Evolutionary conservation across 2,329 filamentous ascomycete genomes (phyloP).

Genomic region (Rhinocladiella mackenziei): DNA sequence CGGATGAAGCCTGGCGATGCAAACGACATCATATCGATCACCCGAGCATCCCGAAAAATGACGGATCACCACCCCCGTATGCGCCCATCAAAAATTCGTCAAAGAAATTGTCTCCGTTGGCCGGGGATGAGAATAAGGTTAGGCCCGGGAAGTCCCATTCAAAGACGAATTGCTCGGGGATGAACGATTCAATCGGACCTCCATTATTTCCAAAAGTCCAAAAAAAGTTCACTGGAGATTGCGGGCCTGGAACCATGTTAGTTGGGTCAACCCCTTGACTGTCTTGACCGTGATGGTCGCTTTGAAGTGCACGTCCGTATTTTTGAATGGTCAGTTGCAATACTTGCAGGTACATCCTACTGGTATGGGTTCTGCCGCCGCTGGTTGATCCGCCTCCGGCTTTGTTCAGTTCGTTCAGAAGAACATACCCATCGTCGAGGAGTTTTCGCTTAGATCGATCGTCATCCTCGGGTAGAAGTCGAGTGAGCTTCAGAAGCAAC

Average conservation of each 20-base stretch:
- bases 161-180: slow-evolving; percentile 54
- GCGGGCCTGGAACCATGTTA: slow-evolving; percentile 1
- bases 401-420: slow-evolving; percentile 43
- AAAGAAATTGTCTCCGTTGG: slow-evolving; percentile 48
- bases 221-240: slow-evolving; percentile 31
- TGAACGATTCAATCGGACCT: slow-evolving; percentile 47
- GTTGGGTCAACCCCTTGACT: slow-evolving; percentile 1
- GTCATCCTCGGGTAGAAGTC: slow-evolving; percentile 45
- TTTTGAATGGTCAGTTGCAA: slow-evolving; percentile 50
- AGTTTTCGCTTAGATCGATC: slow-evolving; percentile 39
- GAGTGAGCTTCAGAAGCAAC: slow-evolving; percentile 51
- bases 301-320: slow-evolving; percentile 46
- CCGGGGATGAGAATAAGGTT: slow-evolving; percentile 49
- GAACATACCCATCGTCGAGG: slow-evolving; percentile 42
- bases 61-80: slow-evolving; percentile 7
- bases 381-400: slow-evolving; percentile 28
- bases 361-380: slow-evolving; percentile 39
- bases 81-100: slow-evolving; percentile 40
- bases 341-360: slow-evolving; percentile 50
- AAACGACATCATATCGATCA: too few species aligned
- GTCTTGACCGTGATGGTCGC: slow-evolving; percentile 18
- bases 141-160: slow-evolving; percentile 57
- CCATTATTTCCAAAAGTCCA: slow-evolving; percentile 40
- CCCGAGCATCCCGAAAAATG: slow-evolving; percentile 35
- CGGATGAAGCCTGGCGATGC: too few species aligned